Percentiles rank a stretch among this genome's conserved stretches.
Evolutionary conservation across 1,284 basidiomycete species (phyloP).

Genomic region (Ceratobasidium sp.): DNA sequence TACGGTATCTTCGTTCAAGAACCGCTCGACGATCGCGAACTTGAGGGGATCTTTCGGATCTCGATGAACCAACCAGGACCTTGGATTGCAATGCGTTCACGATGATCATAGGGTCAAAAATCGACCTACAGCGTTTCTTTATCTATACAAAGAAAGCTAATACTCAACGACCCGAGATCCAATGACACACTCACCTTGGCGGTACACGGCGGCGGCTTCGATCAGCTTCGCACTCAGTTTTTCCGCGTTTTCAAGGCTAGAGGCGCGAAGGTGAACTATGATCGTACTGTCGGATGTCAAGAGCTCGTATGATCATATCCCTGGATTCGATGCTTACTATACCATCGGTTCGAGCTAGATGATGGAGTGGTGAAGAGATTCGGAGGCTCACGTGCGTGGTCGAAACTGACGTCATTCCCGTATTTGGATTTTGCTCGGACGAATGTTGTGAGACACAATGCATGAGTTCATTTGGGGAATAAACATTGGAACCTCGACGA

Average conservation of each 20-base stretch:
- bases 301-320: no score
- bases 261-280: slow-evolving; percentile 13
- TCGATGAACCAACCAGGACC: slow-evolving; percentile 17
- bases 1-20: slow-evolving; percentile 6
- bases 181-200: neutral
- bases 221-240: slow-evolving; percentile 8
- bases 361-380: no score
- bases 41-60: slow-evolving; percentile 15
- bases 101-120: neutral
- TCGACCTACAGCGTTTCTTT: slow-evolving; percentile 4
- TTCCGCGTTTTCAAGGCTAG: slow-evolving; percentile 3
- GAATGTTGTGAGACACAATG: no score
- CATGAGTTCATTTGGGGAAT: no score
- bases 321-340: no score
- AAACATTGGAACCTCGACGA: no score
- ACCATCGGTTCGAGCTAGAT: no score
- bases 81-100: neutral
- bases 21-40: slow-evolving; percentile 14
- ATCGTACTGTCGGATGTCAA: neutral
- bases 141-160: neutral
- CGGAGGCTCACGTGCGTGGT: no score
- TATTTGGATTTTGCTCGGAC: no score
- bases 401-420: no score
- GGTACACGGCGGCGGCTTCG: slow-evolving; percentile 6
- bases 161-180: neutral